phyloP scores from a whole-genome alignment of 2,329 filamentous ascomycete species.

The Ophiocordyceps camponoti-leonardi region DNA sequence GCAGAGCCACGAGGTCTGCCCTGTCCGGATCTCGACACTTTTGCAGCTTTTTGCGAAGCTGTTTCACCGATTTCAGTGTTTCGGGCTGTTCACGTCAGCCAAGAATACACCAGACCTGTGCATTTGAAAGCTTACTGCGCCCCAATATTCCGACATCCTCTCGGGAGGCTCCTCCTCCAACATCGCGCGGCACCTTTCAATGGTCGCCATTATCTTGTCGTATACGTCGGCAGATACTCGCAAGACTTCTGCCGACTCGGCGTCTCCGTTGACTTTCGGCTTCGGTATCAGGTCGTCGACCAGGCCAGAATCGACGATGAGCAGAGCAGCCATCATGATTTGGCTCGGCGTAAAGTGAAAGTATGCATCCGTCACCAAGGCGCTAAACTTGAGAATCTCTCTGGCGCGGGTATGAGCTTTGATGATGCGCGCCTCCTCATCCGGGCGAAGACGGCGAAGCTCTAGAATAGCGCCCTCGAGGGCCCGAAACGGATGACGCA shows the following conservation, averaged over 20 bases:
- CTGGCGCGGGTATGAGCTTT: slow-evolving; percentile 58
- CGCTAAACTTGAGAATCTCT: slow-evolving; percentile 59
- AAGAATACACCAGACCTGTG: background rate
- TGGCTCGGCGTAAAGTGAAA: slow-evolving; percentile 92
- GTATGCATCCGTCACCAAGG: slow-evolving; percentile 84
- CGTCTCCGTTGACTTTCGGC: slow-evolving; percentile 14
- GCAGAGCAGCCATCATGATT: slow-evolving; percentile 72
- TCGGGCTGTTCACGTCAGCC: slow-evolving; percentile 19
- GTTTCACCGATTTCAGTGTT: slow-evolving; percentile 27
- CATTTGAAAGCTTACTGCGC: slow-evolving; percentile 20
- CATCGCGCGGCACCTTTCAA: slow-evolving; percentile 35
- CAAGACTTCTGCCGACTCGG: slow-evolving; percentile 8
- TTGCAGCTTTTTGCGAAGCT: slow-evolving; percentile 51
- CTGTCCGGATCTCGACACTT: slow-evolving; percentile 60
- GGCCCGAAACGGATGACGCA: slow-evolving; percentile 76
- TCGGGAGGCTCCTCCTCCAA: slow-evolving; percentile 39
- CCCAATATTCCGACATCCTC: slow-evolving; percentile 35
- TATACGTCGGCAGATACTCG: slow-evolving; percentile 12
- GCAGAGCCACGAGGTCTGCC: slow-evolving; percentile 51
- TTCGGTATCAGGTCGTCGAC: slow-evolving; percentile 28
- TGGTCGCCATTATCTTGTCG: slow-evolving; percentile 30
- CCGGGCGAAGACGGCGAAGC: slow-evolving; percentile 48
- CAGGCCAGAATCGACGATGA: slow-evolving; percentile 55
- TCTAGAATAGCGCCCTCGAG: slow-evolving; percentile 80
- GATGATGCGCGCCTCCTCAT: slow-evolving; percentile 33